phyloP scores from a whole-genome alignment of 176 grass and related monocot genomes.

The Thalia dealbata region DNA sequence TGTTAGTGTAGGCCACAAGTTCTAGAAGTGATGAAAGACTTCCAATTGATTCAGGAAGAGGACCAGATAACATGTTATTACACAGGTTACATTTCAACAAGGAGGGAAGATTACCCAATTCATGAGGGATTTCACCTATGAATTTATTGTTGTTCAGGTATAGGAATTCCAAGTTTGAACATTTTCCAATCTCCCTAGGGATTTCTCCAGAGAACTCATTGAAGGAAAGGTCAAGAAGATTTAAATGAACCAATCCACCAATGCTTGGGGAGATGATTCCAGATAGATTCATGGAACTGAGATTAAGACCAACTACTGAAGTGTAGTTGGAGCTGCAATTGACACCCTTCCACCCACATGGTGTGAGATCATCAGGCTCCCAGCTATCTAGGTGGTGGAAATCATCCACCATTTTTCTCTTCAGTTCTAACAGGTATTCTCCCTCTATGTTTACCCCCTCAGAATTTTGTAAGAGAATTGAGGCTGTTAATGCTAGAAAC shows the following conservation, averaged over 20 bases:
- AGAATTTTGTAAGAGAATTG: conserved; percentile 37
- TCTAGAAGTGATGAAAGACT: conserved; percentile 55
- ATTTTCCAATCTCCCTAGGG: conserved; percentile 53
- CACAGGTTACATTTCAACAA: conserved; percentile 60
- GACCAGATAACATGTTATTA: conserved; percentile 71
- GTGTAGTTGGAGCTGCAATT: conserved; percentile 34
- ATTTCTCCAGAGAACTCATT: conserved; percentile 62
- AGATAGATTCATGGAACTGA: conserved; percentile 68
- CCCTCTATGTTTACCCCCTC: conserved; percentile 58
- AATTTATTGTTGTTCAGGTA: conserved; percentile 69
- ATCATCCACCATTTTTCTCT: conserved; percentile 48
- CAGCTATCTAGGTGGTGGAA: conserved; percentile 56
- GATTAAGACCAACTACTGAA: conserved; percentile 36
- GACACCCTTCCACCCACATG: conserved; percentile 70
- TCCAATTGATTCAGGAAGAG: conserved; percentile 73
- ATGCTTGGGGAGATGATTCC: conserved; percentile 54
- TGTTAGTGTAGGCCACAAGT: conserved; percentile 83
- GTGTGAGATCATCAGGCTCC: conserved; percentile 37
- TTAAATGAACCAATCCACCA: conserved; percentile 43
- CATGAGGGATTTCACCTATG: conserved; percentile 37
- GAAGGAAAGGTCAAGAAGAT: conserved; percentile 62
- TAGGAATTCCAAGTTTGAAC: conserved; percentile 39
- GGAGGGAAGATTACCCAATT: conserved; percentile 50
- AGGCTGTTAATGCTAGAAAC: conserved; percentile 30
- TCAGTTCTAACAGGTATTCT: conserved; percentile 52